A percentile compares a stretch with the other conserved stretches of the same genome.
phyloP scores from a whole-genome alignment of 257 asterid genomes.

The Salvia rosmarinus region DNA sequence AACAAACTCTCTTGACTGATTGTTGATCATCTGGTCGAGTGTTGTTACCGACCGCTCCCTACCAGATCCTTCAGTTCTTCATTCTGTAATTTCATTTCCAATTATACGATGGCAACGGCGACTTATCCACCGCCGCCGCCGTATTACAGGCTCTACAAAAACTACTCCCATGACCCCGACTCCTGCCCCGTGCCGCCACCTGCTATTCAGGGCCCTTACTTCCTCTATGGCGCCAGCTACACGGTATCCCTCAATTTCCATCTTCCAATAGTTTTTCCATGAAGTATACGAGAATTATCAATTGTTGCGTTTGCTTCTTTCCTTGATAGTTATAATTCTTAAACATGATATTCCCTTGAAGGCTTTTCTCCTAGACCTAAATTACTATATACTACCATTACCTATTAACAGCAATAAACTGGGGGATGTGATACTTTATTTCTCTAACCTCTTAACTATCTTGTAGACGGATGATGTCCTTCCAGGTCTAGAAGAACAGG shows the following conservation, averaged over 20 bases:
- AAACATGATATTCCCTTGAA: background rate
- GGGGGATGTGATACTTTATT: constrained; percentile 22
- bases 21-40: too few relatives aligned
- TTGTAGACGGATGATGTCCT: constrained; percentile 88
- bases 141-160: constrained; percentile 75
- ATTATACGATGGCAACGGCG: constrained; percentile 72
- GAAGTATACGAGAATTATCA: constrained; percentile 2
- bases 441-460: constrained; percentile 25
- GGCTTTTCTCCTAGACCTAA: constrained; percentile 3
- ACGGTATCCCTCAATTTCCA: constrained; percentile 46
- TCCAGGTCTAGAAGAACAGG: constrained; percentile 95
- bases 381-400: background rate
- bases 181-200: constrained; percentile 91
- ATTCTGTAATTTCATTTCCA: background rate
- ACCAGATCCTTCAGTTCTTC: background rate
- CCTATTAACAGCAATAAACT: background rate
- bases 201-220: constrained; percentile 70
- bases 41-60: background rate
- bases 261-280: background rate
- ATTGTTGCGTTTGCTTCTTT: background rate
- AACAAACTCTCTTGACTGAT: too few relatives aligned
- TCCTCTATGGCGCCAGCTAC: constrained; percentile 79
- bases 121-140: constrained; percentile 98
- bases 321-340: background rate
- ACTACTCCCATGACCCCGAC: constrained; percentile 60